A percentile compares a stretch with the other conserved stretches of the same genome.
phyloP scores from a whole-genome alignment of 2,329 filamentous ascomycete species.

The Aurifilum marmelostoma region DNA sequence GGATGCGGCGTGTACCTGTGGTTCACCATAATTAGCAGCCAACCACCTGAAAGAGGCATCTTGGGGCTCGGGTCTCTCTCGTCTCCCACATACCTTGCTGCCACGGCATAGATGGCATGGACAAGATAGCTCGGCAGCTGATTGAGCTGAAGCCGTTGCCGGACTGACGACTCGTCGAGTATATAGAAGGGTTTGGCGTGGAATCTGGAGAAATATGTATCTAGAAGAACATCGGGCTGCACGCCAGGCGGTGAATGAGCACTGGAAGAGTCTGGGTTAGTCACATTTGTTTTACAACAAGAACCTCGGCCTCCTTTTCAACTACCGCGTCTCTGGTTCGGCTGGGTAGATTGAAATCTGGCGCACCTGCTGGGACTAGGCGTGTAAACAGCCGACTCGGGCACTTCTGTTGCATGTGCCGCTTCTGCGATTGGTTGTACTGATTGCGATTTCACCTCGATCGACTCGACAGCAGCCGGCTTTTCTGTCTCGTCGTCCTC shows the following conservation, averaged over 20 bases:
- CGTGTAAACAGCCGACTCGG: conserved; percentile 48
- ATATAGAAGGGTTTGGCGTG: conserved; percentile 84
- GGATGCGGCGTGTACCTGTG: conserved; percentile 71
- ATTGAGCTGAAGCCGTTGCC: conserved; percentile 71
- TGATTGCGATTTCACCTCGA: conserved; percentile 45
- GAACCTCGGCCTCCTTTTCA: background rate
- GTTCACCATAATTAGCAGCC: conserved; percentile 30
- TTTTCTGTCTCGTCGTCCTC: conserved; percentile 27
- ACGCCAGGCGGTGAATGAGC: conserved; percentile 49
- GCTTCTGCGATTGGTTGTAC: conserved; percentile 47
- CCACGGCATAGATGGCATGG: conserved; percentile 63
- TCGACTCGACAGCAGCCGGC: conserved; percentile 35
- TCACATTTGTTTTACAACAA: background rate
- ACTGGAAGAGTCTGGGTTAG: conserved; percentile 37
- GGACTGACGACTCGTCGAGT: conserved; percentile 74
- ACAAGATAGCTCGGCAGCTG: conserved; percentile 62
- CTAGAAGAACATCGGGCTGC: conserved; percentile 66
- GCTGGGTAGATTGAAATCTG: background rate
- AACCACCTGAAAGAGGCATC: conserved; percentile 12
- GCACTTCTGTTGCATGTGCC: conserved; percentile 39
- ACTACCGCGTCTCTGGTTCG: background rate
- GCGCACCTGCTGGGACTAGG: conserved; percentile 45
- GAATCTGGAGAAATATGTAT: conserved; percentile 78
- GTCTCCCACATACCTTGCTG: conserved; percentile 56
- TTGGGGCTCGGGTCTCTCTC: background rate